Percentiles rank a stretch among this genome's conserved stretches.
phyloP scores from a whole-genome alignment of 1,139 yeast species.

The Protomyces macrosporus region DNA sequence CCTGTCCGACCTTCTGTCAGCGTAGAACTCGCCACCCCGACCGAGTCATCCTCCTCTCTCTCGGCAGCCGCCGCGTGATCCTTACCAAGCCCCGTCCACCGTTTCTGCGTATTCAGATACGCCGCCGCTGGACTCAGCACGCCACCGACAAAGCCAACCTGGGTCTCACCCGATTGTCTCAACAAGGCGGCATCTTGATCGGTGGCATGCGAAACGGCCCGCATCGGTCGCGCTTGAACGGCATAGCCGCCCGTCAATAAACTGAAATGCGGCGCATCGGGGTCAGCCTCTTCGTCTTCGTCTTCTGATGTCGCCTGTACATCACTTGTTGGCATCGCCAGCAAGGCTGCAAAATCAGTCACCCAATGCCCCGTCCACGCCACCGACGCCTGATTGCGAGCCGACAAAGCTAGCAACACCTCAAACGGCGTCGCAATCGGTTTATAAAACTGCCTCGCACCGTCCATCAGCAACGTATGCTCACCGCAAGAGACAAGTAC shows the following conservation, averaged over 20 bases:
- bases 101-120: conserved; percentile 57
- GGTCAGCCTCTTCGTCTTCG: conserved; percentile 33
- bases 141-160: conserved; percentile 37
- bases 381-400: conserved; percentile 47
- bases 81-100: conserved; percentile 89
- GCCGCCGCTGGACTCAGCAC: conserved; percentile 88
- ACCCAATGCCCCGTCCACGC: conserved; percentile 91
- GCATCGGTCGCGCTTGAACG: conserved; percentile 43
- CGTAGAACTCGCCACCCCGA: neutral
- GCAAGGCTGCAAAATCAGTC: conserved; percentile 60
- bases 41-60: conserved; percentile 39
- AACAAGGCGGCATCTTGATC: conserved; percentile 4
- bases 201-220: neutral
- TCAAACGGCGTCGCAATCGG: conserved; percentile 95
- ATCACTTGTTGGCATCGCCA: conserved; percentile 40
- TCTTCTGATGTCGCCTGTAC: conserved; percentile 35
- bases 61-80: conserved; percentile 49
- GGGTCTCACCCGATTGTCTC: neutral
- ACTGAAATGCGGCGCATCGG: conserved; percentile 70
- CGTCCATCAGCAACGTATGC: conserved; percentile 63
- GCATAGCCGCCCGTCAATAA: conserved; percentile 78
- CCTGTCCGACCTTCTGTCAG: conserved; percentile 20
- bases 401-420: conserved; percentile 67
- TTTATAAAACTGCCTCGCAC: conserved; percentile 59
- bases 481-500: conserved; percentile 91